Evolutionary conservation across 1,139 yeast genomes (phyloP), one percentile per base, ranked within the genome.

Genomic region (Yamadazyma dendronema): DNA sequence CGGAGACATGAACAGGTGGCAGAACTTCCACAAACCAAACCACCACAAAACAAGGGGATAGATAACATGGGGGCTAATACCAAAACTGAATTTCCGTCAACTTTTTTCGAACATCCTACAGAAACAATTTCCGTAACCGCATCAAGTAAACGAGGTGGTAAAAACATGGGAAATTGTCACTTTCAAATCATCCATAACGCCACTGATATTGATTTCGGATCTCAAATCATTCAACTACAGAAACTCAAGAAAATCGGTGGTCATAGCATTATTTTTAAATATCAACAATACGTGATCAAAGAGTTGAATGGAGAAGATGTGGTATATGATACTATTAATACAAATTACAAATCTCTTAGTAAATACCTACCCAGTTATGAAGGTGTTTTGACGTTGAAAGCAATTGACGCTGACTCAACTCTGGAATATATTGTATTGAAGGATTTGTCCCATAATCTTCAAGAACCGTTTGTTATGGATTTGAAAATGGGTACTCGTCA

Each of bases 401-500:
- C 40, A 4, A 31, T 35, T 30, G 36, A 23, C 9, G 29, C 35
- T 31, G 36, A 23, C 9, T 97, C 36, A 24, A 25, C 21, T 3
- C 23, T 41, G 31, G 95, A 86, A 57, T 70, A 94, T 48, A 89
- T 89, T 54, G 84, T 94, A 28, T 64, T 94, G 37, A 98, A 94
- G 55, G 99, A 94, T 61, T 65, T 94, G 38, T 90, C 97, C 0
- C 75, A 82, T 36, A 87, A 88, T 24, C 79, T 92, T 82, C 67
- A 62, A 24, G 76, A 75, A 43, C 97, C 98, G 0, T 89, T 97
- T 57, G 97, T 92, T 1, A 67, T 94, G 41, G 99, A 94, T 61
- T 71, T 94, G 48, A 94, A 94, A 57, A 92, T 94, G 97, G 99
- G 99, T 1, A 90, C 99, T 0, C 73, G 99, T 38, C 99, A 94